Evolutionary conservation across 352 stramenopile species (phyloP), one percentile per base, ranked within the genome.

Genomic region (Peronospora tabacina): DNA sequence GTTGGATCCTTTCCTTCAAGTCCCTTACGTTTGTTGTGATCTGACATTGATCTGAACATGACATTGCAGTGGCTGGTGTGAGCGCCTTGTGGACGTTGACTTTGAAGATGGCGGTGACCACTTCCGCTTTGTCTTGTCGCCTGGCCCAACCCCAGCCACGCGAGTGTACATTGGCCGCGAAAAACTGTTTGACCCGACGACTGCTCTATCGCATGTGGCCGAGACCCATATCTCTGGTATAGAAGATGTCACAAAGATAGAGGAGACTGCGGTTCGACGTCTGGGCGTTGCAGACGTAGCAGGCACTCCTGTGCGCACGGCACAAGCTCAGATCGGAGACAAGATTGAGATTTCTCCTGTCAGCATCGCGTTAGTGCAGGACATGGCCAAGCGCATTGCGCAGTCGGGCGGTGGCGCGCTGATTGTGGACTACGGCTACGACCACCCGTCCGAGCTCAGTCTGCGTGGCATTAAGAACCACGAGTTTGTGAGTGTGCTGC

Each of bases 371-470:
- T 63, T 98, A 16, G 76, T 85, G 13, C 87, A 98, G 60, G 91
- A 97, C 58, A 86, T 98, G 48, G 80, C 89, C 13, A 85, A 85
- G 56, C 72, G 86, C 13, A 74, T 98, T 19, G 69, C 83, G 30
- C 70, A 85, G 37, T 76, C 82, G 38, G 72, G 88, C 17, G 94
- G 91, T 17, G 81, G 75, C 9, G 91, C 92, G 12, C 57, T 98
- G 4, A 86, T 98, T 29, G 77, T 98, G 46, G 94, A 98, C 71
- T 98, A 98, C 65, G 94, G 94, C 42, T 81, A 95, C 64, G 85
- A 97, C 55, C 85, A 91, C 41, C 84, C 85, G 32, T 92, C 76
- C 0, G 67, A 75, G 46, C 77, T 97, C 49, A 97, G 86, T 65
- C 60, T 98, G 36, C 91, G 94, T 33, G 94, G 84, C 47, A 98